Evolutionary conservation across 1,284 basidiomycete species (phyloP), one percentile per base, ranked within the genome.

Genomic region (Neonothopanus nambi): DNA sequence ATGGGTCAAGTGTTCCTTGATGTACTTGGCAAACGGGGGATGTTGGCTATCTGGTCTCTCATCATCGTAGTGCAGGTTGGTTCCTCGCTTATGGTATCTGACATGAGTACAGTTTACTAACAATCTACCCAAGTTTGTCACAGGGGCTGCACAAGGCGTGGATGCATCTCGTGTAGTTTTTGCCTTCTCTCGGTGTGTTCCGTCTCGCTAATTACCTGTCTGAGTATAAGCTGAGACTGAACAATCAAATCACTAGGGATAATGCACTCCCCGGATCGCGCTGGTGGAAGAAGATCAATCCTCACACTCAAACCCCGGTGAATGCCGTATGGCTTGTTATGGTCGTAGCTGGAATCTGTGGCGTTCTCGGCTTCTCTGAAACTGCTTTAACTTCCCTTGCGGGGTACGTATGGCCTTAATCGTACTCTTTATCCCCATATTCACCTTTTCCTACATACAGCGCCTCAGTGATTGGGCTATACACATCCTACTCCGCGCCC

Each of bases 291-390:
- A 69, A 67, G 51, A 76, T 89, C 47, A 85, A 85, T 58, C 62
- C 49, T 6, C 62, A 65, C 54, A 87, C 84, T 6, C 38, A 40
- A 40, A 40, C 38, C 5, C 30, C 30, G 3, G 30, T 33, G 3
- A 81, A 87, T 58, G 86, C 86, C 1, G 86, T 86, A 4, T 89
- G 87, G 86, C 73, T 88, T 38, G 86, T 87, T n/a, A 84, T 88
- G 68, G 66, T 70, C 26, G 63, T 70, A 24, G 69, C 85, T 2
- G 82, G 72, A 1, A 59, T 89, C 18, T 82, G 81, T 47, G 87
- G 86, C 15, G 65, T 87, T 3, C 69, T 89, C 2, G 84, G 86
- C 0, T 88, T 89, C 64, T 86, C 84, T 7, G 65, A 66, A 40
- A 74, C 86, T 1, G 85, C 85, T 9, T 63, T 88, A 35, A 74